Conservation (phyloP, 2,329 filamentous ascomycete species). For the Dothidotthia symphoricarpi region DNA sequence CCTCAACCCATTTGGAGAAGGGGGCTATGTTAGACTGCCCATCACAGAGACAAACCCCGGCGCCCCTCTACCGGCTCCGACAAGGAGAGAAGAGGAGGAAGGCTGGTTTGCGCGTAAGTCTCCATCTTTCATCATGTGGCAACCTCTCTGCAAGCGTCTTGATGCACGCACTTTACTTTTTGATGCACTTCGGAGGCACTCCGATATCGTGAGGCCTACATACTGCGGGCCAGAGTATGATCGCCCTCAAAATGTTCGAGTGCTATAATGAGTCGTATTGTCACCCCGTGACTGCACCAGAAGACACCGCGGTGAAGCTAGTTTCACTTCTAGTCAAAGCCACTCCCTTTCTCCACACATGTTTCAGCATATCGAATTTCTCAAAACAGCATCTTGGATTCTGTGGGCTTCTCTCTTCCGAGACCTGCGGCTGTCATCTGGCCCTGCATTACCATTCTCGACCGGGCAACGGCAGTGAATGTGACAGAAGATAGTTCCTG, state of each 20-base stretch:
- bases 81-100: slow-evolving; percentile 88
- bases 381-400: slow-evolving; percentile 15
- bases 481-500: slow-evolving; percentile 46
- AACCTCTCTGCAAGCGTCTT: slow-evolving; percentile 9
- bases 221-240: too few species aligned
- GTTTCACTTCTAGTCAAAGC: slow-evolving; percentile 26
- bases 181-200: too few species aligned
- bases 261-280: slow-evolving; percentile 11
- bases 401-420: slow-evolving; percentile 7
- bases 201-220: too few species aligned
- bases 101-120: slow-evolving; percentile 90
- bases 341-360: slow-evolving; percentile 10
- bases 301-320: slow-evolving; percentile 23
- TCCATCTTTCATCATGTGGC: slow-evolving; percentile 37
- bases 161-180: slow-evolving; percentile 1
- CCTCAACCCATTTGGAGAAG: slow-evolving; percentile 80
- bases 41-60: slow-evolving; percentile 72
- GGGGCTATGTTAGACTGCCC: slow-evolving; percentile 87
- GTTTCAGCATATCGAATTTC: slow-evolving; percentile 21
- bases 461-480: slow-evolving; percentile 17
- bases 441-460: slow-evolving; percentile 25
- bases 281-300: slow-evolving; percentile 31
- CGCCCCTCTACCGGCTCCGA: slow-evolving; percentile 81
- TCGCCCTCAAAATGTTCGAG: too few species aligned
- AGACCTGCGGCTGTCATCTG: slow-evolving; percentile 28